Percentiles rank a stretch among this genome's conserved stretches.
phyloP scores from a whole-genome alignment of 345 rosid genomes.

The Murraya paniculata region DNA sequence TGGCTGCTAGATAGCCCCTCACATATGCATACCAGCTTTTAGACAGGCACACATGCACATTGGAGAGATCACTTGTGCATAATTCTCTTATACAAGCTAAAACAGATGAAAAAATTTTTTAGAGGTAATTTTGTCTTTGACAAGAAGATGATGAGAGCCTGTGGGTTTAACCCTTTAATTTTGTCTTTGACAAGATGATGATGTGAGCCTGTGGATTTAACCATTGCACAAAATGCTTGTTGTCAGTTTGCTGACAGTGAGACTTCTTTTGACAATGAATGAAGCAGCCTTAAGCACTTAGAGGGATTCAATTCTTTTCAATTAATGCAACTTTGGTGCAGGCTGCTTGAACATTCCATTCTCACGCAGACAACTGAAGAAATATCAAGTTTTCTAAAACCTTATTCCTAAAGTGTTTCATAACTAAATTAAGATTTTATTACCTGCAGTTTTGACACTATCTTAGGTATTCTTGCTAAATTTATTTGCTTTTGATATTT shows the following conservation, averaged over 20 bases:
- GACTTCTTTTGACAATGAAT: neutral
- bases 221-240: neutral
- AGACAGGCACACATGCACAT: neutral
- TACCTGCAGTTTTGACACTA: neutral
- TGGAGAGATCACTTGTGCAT: neutral
- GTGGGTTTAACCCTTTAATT: neutral
- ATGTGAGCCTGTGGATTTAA: neutral
- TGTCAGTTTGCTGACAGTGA: neutral
- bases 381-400: neutral
- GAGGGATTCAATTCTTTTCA: neutral
- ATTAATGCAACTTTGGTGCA: neutral
- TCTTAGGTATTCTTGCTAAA: slow-evolving; percentile 4
- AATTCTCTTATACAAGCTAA: neutral
- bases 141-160: neutral
- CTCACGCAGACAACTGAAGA: neutral
- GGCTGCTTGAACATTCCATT: neutral
- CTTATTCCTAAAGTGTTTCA: neutral
- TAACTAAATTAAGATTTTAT: neutral
- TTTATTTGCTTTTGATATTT: slow-evolving; percentile 27
- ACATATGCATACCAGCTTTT: neutral
- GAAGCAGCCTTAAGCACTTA: neutral
- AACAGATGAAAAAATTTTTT: neutral
- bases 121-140: neutral
- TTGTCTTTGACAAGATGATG: neutral
- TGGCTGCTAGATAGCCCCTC: neutral